A percentile compares a stretch with the other conserved stretches of the same genome.
Conservation (phyloP, 371 early-diverging fungal species). For the Actinomortierella wolfii region DNA sequence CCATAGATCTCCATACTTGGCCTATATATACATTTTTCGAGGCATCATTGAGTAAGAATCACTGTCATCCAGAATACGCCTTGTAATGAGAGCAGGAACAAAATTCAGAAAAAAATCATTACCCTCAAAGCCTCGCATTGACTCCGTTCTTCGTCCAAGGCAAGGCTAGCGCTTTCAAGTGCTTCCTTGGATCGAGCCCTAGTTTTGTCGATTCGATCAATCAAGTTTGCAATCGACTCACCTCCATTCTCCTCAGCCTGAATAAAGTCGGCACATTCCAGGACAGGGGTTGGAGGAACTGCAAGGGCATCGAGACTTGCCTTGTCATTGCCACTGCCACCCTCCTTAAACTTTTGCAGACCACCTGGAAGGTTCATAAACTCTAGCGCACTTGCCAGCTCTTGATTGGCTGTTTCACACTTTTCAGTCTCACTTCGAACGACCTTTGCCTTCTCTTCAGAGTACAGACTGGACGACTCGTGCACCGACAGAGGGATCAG, state of each 20-base stretch:
- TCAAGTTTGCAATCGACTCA: slow-evolving; percentile 56
- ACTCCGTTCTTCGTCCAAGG: slow-evolving; percentile 84
- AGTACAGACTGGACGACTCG: slow-evolving; percentile 89
- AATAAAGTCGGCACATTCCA: slow-evolving; percentile 66
- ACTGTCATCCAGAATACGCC: too few relatives aligned
- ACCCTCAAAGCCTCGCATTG: slow-evolving; percentile 82
- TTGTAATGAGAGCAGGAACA: background rate
- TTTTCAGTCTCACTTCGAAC: slow-evolving; percentile 79
- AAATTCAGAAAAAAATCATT: slow-evolving; percentile 24
- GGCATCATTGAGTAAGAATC: too few relatives aligned
- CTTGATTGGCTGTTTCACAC: slow-evolving; percentile 84
- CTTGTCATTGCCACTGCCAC: slow-evolving; percentile 33
- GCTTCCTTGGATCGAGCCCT: slow-evolving; percentile 62
- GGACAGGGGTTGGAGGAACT: slow-evolving; percentile 64
- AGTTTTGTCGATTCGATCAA: slow-evolving; percentile 61
- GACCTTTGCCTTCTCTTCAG: slow-evolving; percentile 93
- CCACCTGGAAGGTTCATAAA: slow-evolving; percentile 85
- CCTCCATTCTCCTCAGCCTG: slow-evolving; percentile 51
- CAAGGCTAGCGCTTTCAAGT: slow-evolving; percentile 66
- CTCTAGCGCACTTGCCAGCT: slow-evolving; percentile 80
- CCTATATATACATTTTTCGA: too few relatives aligned
- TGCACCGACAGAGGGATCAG: slow-evolving; percentile 92
- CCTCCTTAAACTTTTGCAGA: slow-evolving; percentile 73
- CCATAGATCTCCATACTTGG: slow-evolving; percentile 81
- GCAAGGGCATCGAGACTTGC: slow-evolving; percentile 57